phyloP scores from a whole-genome alignment of 306 rosid species.

The Medicago truncatula region MtrunA17r5.0-ANR NC_053042.1:39345001-39345500 shows the following conservation, averaged over 20 bases:
- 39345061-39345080: background rate
- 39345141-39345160: background rate
- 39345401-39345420: background rate
- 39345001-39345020: conserved; percentile 12
- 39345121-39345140: background rate
- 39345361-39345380: background rate
- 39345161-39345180: background rate
- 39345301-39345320: background rate
- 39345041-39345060: conserved; percentile 1
- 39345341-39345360: background rate
- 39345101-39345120: background rate
- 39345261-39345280: background rate
- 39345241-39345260: background rate
- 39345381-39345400: background rate
- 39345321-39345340: background rate
- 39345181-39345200: background rate
- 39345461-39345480: background rate
- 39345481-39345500: background rate
- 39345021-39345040: conserved; percentile 17
- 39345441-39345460: background rate
- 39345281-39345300: background rate
- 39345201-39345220: background rate
- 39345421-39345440: background rate
- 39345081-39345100: conserved; percentile 4
- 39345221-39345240: background rate